phyloP scores from a whole-genome alignment of 345 rosid species.

The Moricandia moricandioides region DNA sequence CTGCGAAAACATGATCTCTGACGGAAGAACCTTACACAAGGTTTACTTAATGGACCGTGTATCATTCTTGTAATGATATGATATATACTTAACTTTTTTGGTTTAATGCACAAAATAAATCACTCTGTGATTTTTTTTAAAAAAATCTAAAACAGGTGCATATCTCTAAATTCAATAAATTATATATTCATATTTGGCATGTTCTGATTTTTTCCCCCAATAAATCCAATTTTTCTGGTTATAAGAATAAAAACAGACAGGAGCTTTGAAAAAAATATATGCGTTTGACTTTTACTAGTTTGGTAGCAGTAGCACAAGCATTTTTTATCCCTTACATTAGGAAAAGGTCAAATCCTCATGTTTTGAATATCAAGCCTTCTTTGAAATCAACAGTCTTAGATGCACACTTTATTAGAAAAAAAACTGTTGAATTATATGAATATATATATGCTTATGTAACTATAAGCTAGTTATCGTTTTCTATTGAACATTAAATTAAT shows the following conservation, averaged over 20 bases:
- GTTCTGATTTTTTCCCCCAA: background rate
- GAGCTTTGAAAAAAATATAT: conserved; percentile 13
- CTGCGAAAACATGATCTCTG: too few species aligned
- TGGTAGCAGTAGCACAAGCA: conserved; percentile 11
- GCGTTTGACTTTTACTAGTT: conserved; percentile 10
- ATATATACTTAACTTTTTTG: background rate
- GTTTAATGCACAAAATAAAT: background rate
- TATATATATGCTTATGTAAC: conserved; percentile 21
- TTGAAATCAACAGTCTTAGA: conserved; percentile 2
- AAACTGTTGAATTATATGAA: background rate
- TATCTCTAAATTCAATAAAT: background rate
- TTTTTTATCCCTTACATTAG: background rate
- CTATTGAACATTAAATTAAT: conserved; percentile 5
- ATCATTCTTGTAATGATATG: background rate
- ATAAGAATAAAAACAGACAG: background rate
- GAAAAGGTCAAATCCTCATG: conserved; percentile 27
- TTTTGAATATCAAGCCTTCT: conserved; percentile 18
- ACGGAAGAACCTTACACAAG: background rate
- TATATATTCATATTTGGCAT: background rate
- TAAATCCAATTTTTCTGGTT: background rate
- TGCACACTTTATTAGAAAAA: background rate
- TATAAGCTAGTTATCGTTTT: background rate
- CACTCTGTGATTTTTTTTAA: background rate
- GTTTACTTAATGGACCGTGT: background rate
- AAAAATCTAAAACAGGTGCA: background rate